Conservation (phyloP, 805 yeast genomes). For the Metschnikowia lachancei region DNA sequence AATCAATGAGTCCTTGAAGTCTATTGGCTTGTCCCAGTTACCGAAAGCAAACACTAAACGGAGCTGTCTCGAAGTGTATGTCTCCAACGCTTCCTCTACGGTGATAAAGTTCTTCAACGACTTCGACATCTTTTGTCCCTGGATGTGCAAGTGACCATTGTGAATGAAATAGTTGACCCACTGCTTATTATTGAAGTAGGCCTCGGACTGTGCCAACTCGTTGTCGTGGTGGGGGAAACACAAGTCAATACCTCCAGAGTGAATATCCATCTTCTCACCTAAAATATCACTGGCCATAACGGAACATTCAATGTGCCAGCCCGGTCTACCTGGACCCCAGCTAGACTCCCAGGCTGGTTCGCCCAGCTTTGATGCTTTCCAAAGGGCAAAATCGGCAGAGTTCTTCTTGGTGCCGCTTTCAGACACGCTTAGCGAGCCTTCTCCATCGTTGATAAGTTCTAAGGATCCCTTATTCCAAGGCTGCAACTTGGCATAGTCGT, state of each 20-base stretch:
- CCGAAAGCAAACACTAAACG: conserved; percentile 87
- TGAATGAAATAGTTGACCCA: conserved; percentile 98
- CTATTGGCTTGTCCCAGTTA: conserved; percentile 90
- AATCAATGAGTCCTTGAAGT: conserved; percentile 80
- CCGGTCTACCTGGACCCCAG: conserved; percentile 98
- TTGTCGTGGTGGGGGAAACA: conserved; percentile 99
- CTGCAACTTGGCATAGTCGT: conserved; percentile 91
- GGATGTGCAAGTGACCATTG: conserved; percentile 96
- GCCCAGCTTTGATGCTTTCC: conserved; percentile 96
- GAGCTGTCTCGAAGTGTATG: conserved; percentile 74
- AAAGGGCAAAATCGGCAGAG: conserved; percentile 87
- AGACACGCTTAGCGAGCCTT: conserved; percentile 67
- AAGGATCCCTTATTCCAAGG: conserved; percentile 96
- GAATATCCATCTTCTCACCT: conserved; percentile 86
- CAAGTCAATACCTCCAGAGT: conserved; percentile 94
- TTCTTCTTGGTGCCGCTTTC: conserved; percentile 59
- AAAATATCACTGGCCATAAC: conserved; percentile 94
- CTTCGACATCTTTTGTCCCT: conserved; percentile 98
- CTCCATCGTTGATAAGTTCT: conserved; percentile 88
- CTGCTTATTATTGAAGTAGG: conserved; percentile 81
- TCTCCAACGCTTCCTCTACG: conserved; percentile 79
- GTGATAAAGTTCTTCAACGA: conserved; percentile 93
- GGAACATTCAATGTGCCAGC: conserved; percentile 99
- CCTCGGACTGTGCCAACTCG: conserved; percentile 96
- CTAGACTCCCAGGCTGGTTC: conserved; percentile 95